Evolutionary conservation across 2,329 filamentous ascomycete genomes (phyloP).

Genomic region (Microcera coccophila): DNA sequence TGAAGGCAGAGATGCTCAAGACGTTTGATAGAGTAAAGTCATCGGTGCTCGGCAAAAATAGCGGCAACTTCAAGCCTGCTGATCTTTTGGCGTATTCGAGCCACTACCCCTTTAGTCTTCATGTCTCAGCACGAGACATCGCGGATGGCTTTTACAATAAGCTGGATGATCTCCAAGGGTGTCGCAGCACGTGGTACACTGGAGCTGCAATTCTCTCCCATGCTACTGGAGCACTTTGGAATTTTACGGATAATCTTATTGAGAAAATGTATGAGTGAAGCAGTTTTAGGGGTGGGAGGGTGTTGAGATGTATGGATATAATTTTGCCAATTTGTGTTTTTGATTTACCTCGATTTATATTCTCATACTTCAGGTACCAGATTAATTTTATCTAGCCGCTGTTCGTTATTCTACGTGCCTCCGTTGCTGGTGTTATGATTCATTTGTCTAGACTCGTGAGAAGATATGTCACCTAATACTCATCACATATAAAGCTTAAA

Average conservation of each 20-base stretch:
- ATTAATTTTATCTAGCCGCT: background rate
- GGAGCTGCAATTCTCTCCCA: conserved; percentile 17
- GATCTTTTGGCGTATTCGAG: conserved; percentile 14
- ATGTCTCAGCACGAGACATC: conserved; percentile 10
- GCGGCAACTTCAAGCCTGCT: conserved; percentile 1
- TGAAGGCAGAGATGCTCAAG: conserved; percentile 11
- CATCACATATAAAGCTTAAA: too few relatives aligned
- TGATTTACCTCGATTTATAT: too few relatives aligned
- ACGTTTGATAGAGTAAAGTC: conserved; percentile 14
- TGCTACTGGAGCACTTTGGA: conserved; percentile 16
- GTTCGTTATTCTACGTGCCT: too few relatives aligned
- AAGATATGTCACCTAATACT: too few relatives aligned
- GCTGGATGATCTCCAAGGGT: conserved; percentile 15
- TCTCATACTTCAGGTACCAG: too few relatives aligned
- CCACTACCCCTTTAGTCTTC: conserved; percentile 17
- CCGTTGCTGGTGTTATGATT: too few relatives aligned
- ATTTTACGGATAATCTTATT: conserved; percentile 17
- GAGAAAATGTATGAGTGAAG: conserved; percentile 12
- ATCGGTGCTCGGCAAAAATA: conserved; percentile 1
- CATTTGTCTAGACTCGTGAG: too few relatives aligned
- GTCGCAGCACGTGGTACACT: conserved; percentile 17
- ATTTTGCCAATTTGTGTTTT: too few relatives aligned
- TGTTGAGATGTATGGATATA: too few relatives aligned
- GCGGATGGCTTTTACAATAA: conserved; percentile 13
- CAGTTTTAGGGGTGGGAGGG: too few relatives aligned